Conservation (phyloP, 2,329 filamentous ascomycete species). For the Aaosphaeria arxii region DNA sequence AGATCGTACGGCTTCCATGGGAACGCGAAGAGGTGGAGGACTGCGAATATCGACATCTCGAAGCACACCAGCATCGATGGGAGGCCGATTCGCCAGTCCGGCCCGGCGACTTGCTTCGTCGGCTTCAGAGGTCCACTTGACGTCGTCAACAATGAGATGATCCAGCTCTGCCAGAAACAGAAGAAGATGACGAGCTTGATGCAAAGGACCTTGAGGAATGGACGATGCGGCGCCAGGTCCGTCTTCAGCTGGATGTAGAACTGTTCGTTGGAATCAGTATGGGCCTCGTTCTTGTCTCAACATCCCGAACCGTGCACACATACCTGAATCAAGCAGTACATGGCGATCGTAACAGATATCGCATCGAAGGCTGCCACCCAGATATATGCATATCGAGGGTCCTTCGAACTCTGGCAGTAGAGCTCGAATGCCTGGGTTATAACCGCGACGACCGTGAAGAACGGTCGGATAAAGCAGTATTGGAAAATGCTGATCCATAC, state of each 20-base stretch:
- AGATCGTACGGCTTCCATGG: conserved; percentile 68
- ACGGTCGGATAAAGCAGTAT: conserved; percentile 77
- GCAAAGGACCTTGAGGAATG: conserved; percentile 77
- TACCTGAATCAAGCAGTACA: conserved; percentile 78
- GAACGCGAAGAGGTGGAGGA: conserved; percentile 81
- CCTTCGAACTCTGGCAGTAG: conserved; percentile 78
- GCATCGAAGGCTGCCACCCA: conserved; percentile 76
- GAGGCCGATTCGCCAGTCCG: conserved; percentile 78
- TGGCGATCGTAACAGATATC: conserved; percentile 72
- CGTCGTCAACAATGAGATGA: conserved; percentile 60
- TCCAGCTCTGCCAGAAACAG: conserved; percentile 74
- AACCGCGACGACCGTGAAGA: conserved; percentile 77
- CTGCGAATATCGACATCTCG: conserved; percentile 78
- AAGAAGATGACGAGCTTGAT: conserved; percentile 93
- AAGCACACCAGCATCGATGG: conserved; percentile 74
- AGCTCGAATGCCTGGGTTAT: conserved; percentile 64
- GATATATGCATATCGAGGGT: conserved; percentile 75
- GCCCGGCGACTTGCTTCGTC: conserved; percentile 61
- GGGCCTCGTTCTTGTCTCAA: no score
- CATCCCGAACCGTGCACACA: no score
- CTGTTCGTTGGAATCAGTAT: neutral
- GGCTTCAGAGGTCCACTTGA: conserved; percentile 63
- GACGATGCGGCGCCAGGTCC: conserved; percentile 65
- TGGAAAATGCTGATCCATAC: conserved; percentile 82
- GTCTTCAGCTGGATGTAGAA: conserved; percentile 76